Evolutionary conservation across 495 filamentous ascomycete genomes (phyloP), one percentile per base, ranked within the genome.

Genomic region (Elaphomyces granulatus): DNA sequence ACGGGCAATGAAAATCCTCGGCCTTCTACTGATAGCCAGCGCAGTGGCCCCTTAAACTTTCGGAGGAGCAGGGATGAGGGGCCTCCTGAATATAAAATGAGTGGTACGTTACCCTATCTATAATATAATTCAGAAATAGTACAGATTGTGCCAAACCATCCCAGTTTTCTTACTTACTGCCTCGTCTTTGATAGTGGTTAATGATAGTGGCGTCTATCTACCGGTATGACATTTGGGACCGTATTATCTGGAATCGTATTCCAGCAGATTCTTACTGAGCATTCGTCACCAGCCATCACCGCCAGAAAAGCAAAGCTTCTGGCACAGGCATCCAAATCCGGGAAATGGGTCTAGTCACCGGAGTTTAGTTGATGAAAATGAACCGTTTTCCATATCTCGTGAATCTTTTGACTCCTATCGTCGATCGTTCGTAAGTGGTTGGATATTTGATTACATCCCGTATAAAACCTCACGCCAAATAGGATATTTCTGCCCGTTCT

Each of bases 321-420:
- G 87, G 92, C 76, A 77, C 32, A 71, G 69, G 51, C 80, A 78
- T 32, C 76, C 81, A 18, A 68, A 66, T 32, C 76, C 79, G 7
- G 74, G 74, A 9, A 72, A 70, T 46, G 74, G 78, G 1, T 81
- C 81, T 6, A 82, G 79, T 52, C 81, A 79, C 43, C 71, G 72
- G 19, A 76, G 72, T 49, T 70, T 78, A 40, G 64, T 86, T 40
- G 69, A 78, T 50, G 81, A 88, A 42, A 83, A 86, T 52, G 90
- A 96, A 51, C 87, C 83, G 16, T 98, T 98, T 60, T 84, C 81
- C 38, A 98, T 98, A 60, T 94, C 90, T 20, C 78, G 90, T 48
- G 90, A 98, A 61, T 94, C 87, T 7, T 98, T 96, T 58, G 90
- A 98, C 56, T 94, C 88, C 19, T 98, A 98, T 56, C 74, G 90